These are phyloP conservation scores for Stylonectria norvegica DNA, from an alignment of 2,329 filamentous ascomycete species.

Conservation along the genomic window DNA sequence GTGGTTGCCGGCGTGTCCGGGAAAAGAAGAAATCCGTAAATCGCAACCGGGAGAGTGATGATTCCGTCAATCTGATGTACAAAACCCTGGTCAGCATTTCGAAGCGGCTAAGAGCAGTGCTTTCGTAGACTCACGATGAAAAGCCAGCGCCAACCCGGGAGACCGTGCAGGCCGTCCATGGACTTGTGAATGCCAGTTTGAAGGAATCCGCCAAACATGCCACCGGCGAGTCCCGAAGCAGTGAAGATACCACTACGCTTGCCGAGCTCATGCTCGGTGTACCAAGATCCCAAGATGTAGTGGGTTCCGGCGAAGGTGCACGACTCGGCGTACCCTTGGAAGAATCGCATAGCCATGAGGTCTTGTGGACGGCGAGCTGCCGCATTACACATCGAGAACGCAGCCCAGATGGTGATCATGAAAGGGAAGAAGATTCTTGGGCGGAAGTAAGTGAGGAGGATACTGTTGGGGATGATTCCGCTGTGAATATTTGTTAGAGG, in stretches of 20 bases:
- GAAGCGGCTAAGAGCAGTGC: slow-evolving; percentile 40
- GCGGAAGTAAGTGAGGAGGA: slow-evolving; percentile 55
- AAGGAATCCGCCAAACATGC: slow-evolving; percentile 51
- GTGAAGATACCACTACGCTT: slow-evolving; percentile 58
- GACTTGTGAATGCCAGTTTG: slow-evolving; percentile 44
- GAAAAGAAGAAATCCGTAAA: slow-evolving; percentile 48
- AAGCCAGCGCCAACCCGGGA: slow-evolving; percentile 12
- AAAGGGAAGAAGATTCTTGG: slow-evolving; percentile 56
- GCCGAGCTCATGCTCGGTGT: slow-evolving; percentile 51
- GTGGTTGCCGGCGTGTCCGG: slow-evolving; percentile 44
- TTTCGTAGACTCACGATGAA: slow-evolving; percentile 6
- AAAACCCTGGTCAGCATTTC: slow-evolving; percentile 32
- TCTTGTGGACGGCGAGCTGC: slow-evolving; percentile 28
- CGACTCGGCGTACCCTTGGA: slow-evolving; percentile 19
- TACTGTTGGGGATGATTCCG: slow-evolving; percentile 54
- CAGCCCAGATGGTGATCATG: slow-evolving; percentile 58
- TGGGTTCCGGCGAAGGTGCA: slow-evolving; percentile 24
- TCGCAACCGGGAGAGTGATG: slow-evolving; percentile 50
- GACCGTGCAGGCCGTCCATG: slow-evolving; percentile 36
- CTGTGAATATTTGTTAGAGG: slow-evolving; percentile 26
- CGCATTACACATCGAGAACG: slow-evolving; percentile 49
- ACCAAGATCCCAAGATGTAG: slow-evolving; percentile 44
- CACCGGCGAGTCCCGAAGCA: slow-evolving; percentile 51
- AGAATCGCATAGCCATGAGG: slow-evolving; percentile 19
- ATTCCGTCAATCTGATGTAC: slow-evolving; percentile 42